Evolutionary conservation across 805 yeast genomes (phyloP).

Genomic region (Yarrowia porcina): DNA sequence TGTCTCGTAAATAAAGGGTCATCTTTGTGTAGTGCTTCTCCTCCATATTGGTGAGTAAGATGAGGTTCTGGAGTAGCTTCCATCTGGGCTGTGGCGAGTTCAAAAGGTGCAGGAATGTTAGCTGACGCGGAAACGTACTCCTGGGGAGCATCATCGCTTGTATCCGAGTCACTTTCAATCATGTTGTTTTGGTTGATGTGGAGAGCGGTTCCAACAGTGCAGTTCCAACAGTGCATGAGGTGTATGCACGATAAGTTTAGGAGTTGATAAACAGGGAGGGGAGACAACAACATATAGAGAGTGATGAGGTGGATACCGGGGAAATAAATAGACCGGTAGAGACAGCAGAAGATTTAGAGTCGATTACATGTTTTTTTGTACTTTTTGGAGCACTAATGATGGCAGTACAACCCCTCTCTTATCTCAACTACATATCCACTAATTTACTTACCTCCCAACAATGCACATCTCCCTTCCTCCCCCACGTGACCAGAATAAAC

Average conservation of each 20-base stretch:
- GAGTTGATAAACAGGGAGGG: neutral
- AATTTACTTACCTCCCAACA: neutral
- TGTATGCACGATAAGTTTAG: conserved; percentile 15
- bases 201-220: too few relatives aligned
- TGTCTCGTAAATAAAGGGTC: neutral
- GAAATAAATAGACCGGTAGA: too few relatives aligned
- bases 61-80: neutral
- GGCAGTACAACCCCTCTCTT: too few relatives aligned
- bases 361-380: too few relatives aligned
- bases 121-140: conserved; percentile 19
- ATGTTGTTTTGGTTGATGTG: neutral
- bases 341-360: too few relatives aligned
- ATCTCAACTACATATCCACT: neutral
- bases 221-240: neutral
- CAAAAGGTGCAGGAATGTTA: neutral
- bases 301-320: too few relatives aligned
- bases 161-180: conserved; percentile 1
- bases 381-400: too few relatives aligned
- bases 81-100: neutral
- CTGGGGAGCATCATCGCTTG: conserved; percentile 12
- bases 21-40: neutral
- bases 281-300: too few relatives aligned
- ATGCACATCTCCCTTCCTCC: neutral
- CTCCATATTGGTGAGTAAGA: neutral
- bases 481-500: neutral